These are phyloP conservation scores for Phlebiopsis flavidoalba DNA, from an alignment of 768 basidiomycete genomes.

Conservation along the genomic window DNA sequence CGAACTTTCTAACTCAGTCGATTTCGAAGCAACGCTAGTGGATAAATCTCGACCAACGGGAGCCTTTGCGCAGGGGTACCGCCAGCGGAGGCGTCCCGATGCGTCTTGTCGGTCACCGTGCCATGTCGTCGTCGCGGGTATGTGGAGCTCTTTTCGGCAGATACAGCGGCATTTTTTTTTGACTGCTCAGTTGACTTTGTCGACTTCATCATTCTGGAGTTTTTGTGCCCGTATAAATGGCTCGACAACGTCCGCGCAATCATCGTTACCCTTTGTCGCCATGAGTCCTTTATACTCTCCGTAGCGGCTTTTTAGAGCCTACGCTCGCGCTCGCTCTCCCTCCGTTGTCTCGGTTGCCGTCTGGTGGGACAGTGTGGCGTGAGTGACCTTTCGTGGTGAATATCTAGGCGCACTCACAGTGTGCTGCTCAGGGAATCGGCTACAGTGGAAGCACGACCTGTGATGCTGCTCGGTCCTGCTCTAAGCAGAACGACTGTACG, in stretches of 20 bases:
- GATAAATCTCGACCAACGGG: conserved; percentile 2
- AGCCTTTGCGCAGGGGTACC: not conserved
- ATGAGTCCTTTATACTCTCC: conserved; percentile 22
- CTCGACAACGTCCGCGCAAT: not conserved
- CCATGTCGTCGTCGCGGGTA: not conserved
- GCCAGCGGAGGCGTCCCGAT: not conserved
- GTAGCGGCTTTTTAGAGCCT: no score
- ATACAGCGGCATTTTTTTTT: not conserved
- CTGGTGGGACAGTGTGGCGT: conserved; percentile 48
- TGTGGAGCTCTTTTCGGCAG: not conserved
- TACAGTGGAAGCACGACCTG: conserved; percentile 43
- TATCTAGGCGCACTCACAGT: not conserved
- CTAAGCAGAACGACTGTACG: conserved; percentile 38
- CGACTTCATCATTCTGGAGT: not conserved
- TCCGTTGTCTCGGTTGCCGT: conserved; percentile 30
- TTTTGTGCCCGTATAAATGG: conserved; percentile 2
- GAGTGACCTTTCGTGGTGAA: conserved; percentile 2
- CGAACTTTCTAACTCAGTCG: not conserved
- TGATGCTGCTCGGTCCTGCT: conserved; percentile 39
- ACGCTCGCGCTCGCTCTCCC: conserved; percentile 19
- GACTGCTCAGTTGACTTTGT: not conserved
- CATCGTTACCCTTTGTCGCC: not conserved
- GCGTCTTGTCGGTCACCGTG: not conserved
- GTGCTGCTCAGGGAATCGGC: conserved; percentile 25
- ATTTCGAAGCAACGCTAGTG: not conserved